phyloP scores from a whole-genome alignment of 805 yeast species.

The Kuraishia capsulata region DNA sequence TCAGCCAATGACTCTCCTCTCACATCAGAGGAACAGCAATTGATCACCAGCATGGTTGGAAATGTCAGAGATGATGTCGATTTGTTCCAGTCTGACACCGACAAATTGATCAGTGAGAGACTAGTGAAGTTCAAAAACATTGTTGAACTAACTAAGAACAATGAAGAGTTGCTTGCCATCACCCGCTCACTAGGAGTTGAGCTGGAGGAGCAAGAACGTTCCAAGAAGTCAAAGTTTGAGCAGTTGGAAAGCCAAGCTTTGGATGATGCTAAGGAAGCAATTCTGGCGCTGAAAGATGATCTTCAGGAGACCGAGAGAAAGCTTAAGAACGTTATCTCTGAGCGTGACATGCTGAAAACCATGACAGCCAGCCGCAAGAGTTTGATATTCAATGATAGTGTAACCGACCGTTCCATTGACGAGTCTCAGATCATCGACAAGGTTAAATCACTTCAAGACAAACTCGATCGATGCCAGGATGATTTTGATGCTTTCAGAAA shows the following conservation, averaged over 20 bases:
- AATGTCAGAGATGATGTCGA: conserved; percentile 15
- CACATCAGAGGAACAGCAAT: conserved; percentile 53
- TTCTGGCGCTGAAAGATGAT: conserved; percentile 51
- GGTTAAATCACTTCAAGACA: conserved; percentile 4
- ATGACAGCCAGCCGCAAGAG: neutral
- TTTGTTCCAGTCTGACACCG: conserved; percentile 53
- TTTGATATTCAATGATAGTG: neutral
- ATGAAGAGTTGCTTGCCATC: conserved; percentile 59
- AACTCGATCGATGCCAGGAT: conserved; percentile 11
- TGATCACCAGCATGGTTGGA: conserved; percentile 40
- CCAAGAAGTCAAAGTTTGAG: conserved; percentile 22
- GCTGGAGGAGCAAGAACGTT: conserved; percentile 53
- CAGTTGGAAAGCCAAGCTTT: conserved; percentile 38
- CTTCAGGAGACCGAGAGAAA: conserved; percentile 41
- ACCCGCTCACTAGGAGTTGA: conserved; percentile 65
- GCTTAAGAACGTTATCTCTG: conserved; percentile 46
- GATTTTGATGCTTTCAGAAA: conserved; percentile 29
- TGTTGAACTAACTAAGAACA: conserved; percentile 62
- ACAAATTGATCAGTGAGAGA: conserved; percentile 59
- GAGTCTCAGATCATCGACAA: conserved; percentile 13
- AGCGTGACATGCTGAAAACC: conserved; percentile 51
- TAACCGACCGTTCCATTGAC: neutral
- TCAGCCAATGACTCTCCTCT: conserved; percentile 52
- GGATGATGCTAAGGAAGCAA: conserved; percentile 62
- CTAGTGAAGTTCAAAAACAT: conserved; percentile 62